Base-by-base conservation (phyloP, 2,329 filamentous ascomycete genomes). In the Basipetospora chlamydospora region DNA sequence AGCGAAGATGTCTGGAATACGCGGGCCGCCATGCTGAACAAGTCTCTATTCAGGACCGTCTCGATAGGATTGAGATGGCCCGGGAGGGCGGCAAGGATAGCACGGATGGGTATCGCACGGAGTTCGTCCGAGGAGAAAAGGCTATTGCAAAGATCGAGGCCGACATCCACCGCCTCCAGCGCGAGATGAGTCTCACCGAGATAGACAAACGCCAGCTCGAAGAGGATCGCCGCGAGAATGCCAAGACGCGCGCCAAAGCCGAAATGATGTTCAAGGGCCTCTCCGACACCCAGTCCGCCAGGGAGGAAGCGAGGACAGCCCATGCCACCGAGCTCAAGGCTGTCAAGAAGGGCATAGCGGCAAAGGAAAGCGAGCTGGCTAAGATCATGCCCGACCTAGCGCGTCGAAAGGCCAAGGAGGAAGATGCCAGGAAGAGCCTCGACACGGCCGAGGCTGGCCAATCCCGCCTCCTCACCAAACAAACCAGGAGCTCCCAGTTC, bases 11-110 rank as follows among this genome's bases (percentile, higher is more conserved):
- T 53, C 67, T 98, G 31, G 85, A 96, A 56, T 96, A 96, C 53
- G 90, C 87, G 1, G 87, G 94, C 49, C 86, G 94, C 57, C 79
- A 90, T 46, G 79, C 84, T 42, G 85, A 95, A 49, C 86, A 96
- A 52, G 71, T 79, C 13, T 79, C 81, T 16, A 76, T 94, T 25
- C 68, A 80, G 41, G 73, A 76, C 30, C 75, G 80, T 3, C 69
- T 98, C 13, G 83, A 90, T 38, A 77, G 78, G 39, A 76, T 98
- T 28, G 88, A 96, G 46, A 79, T 80, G 40, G 73, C 77, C 34
- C 74, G 87, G 37, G 80, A 86, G 47, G 80, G 77, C 22, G 86
- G 88, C 2, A 76, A 87, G 20, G 86, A 92, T 44, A 81, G 80
- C 42, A 84, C 82, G 13, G 87, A 94, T 47, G 77, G 80, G 39